Percentiles rank a stretch among this genome's conserved stretches.
phyloP scores from a whole-genome alignment of 2,329 filamentous ascomycete genomes.

The Aspergillus sp. region DNA sequence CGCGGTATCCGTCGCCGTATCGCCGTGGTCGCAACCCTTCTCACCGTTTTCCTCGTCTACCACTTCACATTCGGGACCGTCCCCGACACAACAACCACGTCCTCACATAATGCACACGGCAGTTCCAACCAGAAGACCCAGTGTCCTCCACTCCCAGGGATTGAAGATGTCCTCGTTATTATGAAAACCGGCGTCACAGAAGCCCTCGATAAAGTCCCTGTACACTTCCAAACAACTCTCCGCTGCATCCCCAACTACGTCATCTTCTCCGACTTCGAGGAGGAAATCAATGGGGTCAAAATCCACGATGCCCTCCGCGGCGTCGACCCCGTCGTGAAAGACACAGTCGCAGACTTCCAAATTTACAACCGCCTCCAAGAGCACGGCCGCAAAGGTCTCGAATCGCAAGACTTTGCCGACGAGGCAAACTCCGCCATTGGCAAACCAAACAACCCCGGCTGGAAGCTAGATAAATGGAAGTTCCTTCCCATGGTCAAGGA shows the following conservation, averaged over 20 bases:
- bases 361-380: constrained; percentile 52
- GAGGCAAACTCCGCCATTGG: constrained; percentile 40
- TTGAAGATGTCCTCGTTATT: constrained; percentile 56
- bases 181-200: constrained; percentile 61
- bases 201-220: constrained; percentile 54
- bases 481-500: constrained; percentile 56
- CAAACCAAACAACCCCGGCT: constrained; percentile 49
- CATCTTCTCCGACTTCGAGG: constrained; percentile 60
- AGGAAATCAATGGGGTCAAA: constrained; percentile 51
- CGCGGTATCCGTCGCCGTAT: constrained; percentile 36
- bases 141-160: constrained; percentile 40
- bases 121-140: background rate
- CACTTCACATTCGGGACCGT: constrained; percentile 60
- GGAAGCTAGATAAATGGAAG: constrained; percentile 60
- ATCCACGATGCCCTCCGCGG: constrained; percentile 52
- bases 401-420: constrained; percentile 35
- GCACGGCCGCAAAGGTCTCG: constrained; percentile 45
- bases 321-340: constrained; percentile 41
- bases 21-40: constrained; percentile 53
- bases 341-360: constrained; percentile 49
- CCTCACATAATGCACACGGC: constrained; percentile 7
- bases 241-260: constrained; percentile 56
- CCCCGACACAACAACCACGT: constrained; percentile 48
- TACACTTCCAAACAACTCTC: constrained; percentile 55
- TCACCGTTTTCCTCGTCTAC: constrained; percentile 56